Evolutionary conservation across 2,329 filamentous ascomycete species (phyloP).

Genomic region (Penicillium sp.): DNA sequence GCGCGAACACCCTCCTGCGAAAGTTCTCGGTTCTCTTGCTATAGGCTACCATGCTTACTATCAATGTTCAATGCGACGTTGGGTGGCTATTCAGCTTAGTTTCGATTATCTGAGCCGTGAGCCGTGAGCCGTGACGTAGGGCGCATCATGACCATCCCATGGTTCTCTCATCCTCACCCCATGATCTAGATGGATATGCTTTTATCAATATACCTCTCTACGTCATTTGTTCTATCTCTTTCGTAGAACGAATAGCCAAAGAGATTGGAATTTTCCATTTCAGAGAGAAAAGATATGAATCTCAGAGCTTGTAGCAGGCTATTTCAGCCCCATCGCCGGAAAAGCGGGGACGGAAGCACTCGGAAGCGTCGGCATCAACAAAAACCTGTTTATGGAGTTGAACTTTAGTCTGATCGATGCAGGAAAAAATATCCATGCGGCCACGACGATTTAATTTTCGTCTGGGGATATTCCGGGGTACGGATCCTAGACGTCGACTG

Average conservation of each 20-base stretch:
- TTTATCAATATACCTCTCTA: too few relatives aligned
- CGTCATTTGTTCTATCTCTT: too few relatives aligned
- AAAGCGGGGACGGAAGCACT: background rate
- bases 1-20: background rate
- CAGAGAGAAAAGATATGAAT: too few relatives aligned
- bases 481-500: too few relatives aligned
- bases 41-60: background rate
- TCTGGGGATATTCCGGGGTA: background rate
- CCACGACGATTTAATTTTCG: background rate
- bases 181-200: too few relatives aligned
- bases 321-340: too few relatives aligned
- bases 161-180: too few relatives aligned
- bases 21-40: background rate
- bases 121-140: background rate
- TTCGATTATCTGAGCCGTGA: background rate
- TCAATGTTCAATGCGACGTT: background rate
- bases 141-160: too few relatives aligned
- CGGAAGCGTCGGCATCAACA: conserved; percentile 18
- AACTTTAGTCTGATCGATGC: background rate
- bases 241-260: too few relatives aligned
- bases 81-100: background rate
- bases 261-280: too few relatives aligned
- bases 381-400: background rate
- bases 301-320: too few relatives aligned
- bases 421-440: background rate